Evolutionary conservation across 2,329 filamentous ascomycete genomes (phyloP), one percentile per base, ranked within the genome.

Genomic region (Nigrospora osmanthi): DNA sequence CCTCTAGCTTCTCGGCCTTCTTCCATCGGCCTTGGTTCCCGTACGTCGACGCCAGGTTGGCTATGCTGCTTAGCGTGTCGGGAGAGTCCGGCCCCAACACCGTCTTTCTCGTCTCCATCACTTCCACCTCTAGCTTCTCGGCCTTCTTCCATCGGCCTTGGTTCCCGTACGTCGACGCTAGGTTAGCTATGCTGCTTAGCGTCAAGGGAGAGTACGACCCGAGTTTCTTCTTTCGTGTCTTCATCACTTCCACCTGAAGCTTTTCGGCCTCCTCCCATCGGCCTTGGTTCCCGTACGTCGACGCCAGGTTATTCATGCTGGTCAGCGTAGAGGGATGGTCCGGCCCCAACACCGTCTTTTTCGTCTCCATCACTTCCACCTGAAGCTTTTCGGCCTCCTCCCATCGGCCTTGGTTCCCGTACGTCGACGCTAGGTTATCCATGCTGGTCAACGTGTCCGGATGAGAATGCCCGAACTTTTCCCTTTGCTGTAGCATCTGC

Each of bases 131-230:
- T 16, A 48, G 36, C 39, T 43, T 38, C 33, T 47, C 45, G 6
- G 45, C 40, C 15, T 35, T 17, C 2, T 44, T 36, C 40, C 31
- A 47, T 19, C 31, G 40, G n/a, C 45, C 38, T 17, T 40, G 36
- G 13, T 38, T 15, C 6, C 23, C 6, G n/a, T 19, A 35, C 13
- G 35, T 44, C 9, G 36, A 37, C 23, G 45, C 45, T 17, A 47
- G 40, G 23, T 47, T 40, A 14, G 7, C 16, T 16, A 47, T 47
- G 40, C 45, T 47, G 31, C 14, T 40, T 3, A 47, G 41, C 40
- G 45, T 47, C 31, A 9, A 6, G 12, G 41, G 41, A 44, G 40
- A 32, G 23, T 38, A 34, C 11, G 16, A 13, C 12, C 41, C 45
- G 6, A 47, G 40, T 31, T 36, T 44, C 32, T 16, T 3, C 32